Base-by-base conservation (phyloP, 2,329 filamentous ascomycete species). In the Calonectria multiphialidica region DNA sequence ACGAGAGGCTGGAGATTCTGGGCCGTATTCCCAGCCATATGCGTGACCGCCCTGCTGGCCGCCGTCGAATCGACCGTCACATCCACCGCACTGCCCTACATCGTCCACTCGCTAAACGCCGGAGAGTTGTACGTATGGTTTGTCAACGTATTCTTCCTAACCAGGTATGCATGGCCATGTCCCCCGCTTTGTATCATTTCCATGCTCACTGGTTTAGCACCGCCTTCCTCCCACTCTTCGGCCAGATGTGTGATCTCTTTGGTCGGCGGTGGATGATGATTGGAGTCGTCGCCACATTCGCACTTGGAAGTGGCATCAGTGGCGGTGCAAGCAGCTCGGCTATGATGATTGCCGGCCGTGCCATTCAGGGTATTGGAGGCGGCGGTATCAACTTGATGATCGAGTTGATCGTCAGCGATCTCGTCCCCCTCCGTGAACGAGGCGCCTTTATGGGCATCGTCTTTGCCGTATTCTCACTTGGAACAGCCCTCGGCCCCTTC, bases 211-310 rank as follows among this genome's bases (percentile, higher is more conserved):
- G 4, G 13, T 28, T 3, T 6, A 71, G 61, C 1, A 73, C 69
- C 8, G 84, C 85, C 1, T 80, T 88, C 12, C 87, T 87, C 66
- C 88, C 88, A 0, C 73, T 89, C 0, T 86, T 85, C 59, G 87
- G 86, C 1, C 87, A 90, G 74, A 70, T 87, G 0, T 82, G 86
- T 33, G 84, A 89, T 72, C 83, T 90, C 23, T 90, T 87, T 66
- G 89, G 90, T 16, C 83, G 89, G 2, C 83, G 86, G 25, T 84
- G 80, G 66, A 76, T 83, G 3, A 81, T 82, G 4, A 77, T 89
- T 0, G 25, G 73, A 5, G 65, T 77, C 4, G 70, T 71, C n/a
- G 73, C 59, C 65, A 28, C 75, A 1, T 81, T 81, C 23, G 66
- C 73, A 2, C 67, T 80, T 5, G 79, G 80, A 2, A 80, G 79